These are phyloP conservation scores for Fusarium albosuccineum DNA, from an alignment of 2,329 filamentous ascomycete species.

Conservation along the genomic window DNA sequence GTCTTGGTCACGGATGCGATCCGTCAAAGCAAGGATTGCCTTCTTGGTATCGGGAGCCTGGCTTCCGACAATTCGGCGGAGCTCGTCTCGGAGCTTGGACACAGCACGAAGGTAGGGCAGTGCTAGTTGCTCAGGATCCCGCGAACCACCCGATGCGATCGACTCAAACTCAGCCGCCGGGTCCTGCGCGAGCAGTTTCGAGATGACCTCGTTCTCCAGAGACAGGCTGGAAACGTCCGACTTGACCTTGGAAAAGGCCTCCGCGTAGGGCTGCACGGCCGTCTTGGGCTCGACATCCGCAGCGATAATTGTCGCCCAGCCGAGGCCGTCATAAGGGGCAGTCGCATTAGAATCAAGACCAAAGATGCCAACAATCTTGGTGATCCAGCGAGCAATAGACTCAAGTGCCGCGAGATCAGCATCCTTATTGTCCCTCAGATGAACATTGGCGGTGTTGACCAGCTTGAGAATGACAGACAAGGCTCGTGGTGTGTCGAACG, in stretches of 20 bases:
- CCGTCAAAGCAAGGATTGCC: conserved; percentile 81
- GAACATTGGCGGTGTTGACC: conserved; percentile 80
- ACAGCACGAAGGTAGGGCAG: conserved; percentile 68
- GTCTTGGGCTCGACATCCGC: conserved; percentile 59
- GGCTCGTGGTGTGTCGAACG: conserved; percentile 85
- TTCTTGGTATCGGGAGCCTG: conserved; percentile 69
- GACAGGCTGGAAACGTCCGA: conserved; percentile 61
- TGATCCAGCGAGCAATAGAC: conserved; percentile 80
- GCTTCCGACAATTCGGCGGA: conserved; percentile 67
- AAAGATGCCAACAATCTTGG: conserved; percentile 85
- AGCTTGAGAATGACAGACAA: conserved; percentile 84
- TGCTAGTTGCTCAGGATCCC: conserved; percentile 66
- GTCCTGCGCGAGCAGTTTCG: conserved; percentile 57
- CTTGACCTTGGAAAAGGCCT: conserved; percentile 60
- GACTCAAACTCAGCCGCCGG: conserved; percentile 62
- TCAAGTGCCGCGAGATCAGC: conserved; percentile 63
- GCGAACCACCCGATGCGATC: conserved; percentile 59
- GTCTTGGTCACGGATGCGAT: conserved; percentile 82
- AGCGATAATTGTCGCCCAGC: conserved; percentile 63
- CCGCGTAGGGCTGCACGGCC: conserved; percentile 62
- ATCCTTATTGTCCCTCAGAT: conserved; percentile 62
- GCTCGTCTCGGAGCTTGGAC: conserved; percentile 71
- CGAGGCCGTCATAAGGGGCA: conserved; percentile 67
- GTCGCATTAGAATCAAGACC: conserved; percentile 78
- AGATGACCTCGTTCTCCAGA: conserved; percentile 62